These are phyloP conservation scores for Rhynchosporium graminicola DNA, from an alignment of 2,329 filamentous ascomycete species.

Conservation along the genomic window DNA sequence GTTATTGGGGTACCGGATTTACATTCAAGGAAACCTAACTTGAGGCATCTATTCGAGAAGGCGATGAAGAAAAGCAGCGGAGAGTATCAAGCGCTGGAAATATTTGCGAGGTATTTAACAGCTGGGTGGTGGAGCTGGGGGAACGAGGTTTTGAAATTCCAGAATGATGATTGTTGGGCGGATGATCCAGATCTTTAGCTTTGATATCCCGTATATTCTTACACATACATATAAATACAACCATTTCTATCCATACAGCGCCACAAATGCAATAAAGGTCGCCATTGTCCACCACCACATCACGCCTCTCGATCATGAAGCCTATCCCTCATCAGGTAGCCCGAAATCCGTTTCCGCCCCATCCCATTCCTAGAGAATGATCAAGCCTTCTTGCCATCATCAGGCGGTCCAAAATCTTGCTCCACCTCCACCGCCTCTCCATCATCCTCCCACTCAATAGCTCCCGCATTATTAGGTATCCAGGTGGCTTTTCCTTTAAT, in stretches of 20 bases:
- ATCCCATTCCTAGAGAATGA: too few relatives aligned
- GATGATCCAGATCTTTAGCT: constrained; percentile 4
- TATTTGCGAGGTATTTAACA: constrained; percentile 75
- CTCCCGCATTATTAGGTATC: constrained; percentile 43
- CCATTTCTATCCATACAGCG: not conserved
- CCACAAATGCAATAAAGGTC: not conserved
- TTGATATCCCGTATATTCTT: constrained; percentile 23
- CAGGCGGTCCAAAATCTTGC: constrained; percentile 30
- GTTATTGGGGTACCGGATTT: constrained; percentile 72
- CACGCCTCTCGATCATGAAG: not conserved
- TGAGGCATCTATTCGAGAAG: constrained; percentile 60
- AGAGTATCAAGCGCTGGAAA: constrained; percentile 64
- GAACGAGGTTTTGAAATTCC: constrained; percentile 70
- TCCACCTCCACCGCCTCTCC: constrained; percentile 39
- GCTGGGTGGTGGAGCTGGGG: constrained; percentile 80
- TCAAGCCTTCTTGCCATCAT: constrained; percentile 10
- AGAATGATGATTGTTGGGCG: constrained; percentile 53
- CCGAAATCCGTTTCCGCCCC: too few relatives aligned
- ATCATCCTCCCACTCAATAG: constrained; percentile 44
- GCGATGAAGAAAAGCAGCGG: constrained; percentile 46
- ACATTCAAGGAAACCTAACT: constrained; percentile 76
- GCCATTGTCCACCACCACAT: not conserved
- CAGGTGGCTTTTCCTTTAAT: constrained; percentile 62
- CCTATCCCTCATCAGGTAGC: constrained; percentile 25
- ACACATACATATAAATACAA: constrained; percentile 25